Percentiles rank a stretch among this genome's conserved stretches.
These are phyloP conservation scores for Podaxis sp. DNA, from an alignment of 768 basidiomycete genomes.

Conservation along the genomic window DNA sequence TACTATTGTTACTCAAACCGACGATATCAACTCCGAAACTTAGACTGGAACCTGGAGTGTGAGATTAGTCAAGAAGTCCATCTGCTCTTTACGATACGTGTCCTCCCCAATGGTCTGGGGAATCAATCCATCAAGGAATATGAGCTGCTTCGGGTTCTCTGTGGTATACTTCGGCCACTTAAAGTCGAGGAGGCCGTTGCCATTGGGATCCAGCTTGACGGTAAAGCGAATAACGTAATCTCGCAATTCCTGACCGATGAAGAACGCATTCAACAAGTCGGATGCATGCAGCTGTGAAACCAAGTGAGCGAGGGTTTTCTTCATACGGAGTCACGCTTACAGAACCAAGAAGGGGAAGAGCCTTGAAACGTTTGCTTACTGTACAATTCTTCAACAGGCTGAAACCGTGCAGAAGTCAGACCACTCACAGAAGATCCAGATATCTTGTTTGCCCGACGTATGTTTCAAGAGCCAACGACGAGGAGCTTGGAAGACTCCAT, in stretches of 20 bases:
- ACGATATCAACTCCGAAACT: too few relatives aligned
- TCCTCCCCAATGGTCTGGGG: slow-evolving; percentile 36
- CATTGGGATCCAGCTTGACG: slow-evolving; percentile 27
- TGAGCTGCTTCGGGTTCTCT: slow-evolving; percentile 32
- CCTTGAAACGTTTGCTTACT: slow-evolving; percentile 49
- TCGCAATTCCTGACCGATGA: slow-evolving; percentile 36
- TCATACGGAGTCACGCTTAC: slow-evolving; percentile 25
- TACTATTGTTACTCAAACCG: too few relatives aligned
- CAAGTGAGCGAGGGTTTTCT: background rate
- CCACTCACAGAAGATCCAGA: slow-evolving; percentile 41
- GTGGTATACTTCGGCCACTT: slow-evolving; percentile 31
- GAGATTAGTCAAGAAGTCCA: slow-evolving; percentile 31
- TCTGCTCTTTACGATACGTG: slow-evolving; percentile 38
- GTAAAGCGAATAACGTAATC: slow-evolving; percentile 46
- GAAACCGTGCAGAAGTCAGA: background rate
- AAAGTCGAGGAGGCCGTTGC: slow-evolving; percentile 9
- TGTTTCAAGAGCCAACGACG: slow-evolving; percentile 44
- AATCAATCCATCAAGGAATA: slow-evolving; percentile 36
- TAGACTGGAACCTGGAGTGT: slow-evolving; percentile 28
- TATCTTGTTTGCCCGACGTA: slow-evolving; percentile 33
- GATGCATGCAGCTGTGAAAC: slow-evolving; percentile 35
- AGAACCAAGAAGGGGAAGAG: slow-evolving; percentile 41
- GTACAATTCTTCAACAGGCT: background rate
- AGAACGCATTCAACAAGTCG: slow-evolving; percentile 37
- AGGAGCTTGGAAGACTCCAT: slow-evolving; percentile 50